These are phyloP conservation scores for Oryza coarctata DNA, from an alignment of 176 grass and related monocot species.

Conservation along the genomic window DNA sequence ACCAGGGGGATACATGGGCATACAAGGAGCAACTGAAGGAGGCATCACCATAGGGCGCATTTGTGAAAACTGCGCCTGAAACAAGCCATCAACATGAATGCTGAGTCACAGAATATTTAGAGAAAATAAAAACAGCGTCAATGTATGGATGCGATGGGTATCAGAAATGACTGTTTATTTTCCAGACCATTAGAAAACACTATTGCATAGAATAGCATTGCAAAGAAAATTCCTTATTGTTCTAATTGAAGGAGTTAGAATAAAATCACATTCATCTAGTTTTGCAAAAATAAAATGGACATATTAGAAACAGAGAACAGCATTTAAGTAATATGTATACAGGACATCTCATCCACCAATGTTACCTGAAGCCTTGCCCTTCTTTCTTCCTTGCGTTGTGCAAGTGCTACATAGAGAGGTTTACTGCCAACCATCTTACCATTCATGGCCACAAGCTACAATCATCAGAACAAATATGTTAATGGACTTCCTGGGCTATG, in stretches of 20 bases:
- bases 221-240: not conserved
- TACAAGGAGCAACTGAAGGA: constrained; percentile 54
- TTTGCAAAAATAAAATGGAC: not conserved
- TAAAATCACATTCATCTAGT: not conserved
- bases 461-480: constrained; percentile 15
- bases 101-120: not conserved
- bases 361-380: constrained; percentile 67
- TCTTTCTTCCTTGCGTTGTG: constrained; percentile 74
- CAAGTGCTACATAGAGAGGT: constrained; percentile 73
- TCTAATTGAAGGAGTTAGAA: not conserved
- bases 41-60: constrained; percentile 63
- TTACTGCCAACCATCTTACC: constrained; percentile 67
- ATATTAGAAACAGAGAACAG: not conserved
- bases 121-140: not conserved
- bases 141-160: not conserved
- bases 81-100: not conserved
- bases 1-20: constrained; percentile 75
- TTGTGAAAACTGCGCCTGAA: constrained; percentile 64
- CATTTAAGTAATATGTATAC: not conserved
- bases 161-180: not conserved
- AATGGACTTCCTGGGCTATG: not conserved
- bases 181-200: not conserved
- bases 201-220: not conserved
- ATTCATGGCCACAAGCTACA: constrained; percentile 36
- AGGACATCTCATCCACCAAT: not conserved